phyloP scores from a whole-genome alignment of 495 filamentous ascomycete genomes.

The Aspergillus asperescens region DNA sequence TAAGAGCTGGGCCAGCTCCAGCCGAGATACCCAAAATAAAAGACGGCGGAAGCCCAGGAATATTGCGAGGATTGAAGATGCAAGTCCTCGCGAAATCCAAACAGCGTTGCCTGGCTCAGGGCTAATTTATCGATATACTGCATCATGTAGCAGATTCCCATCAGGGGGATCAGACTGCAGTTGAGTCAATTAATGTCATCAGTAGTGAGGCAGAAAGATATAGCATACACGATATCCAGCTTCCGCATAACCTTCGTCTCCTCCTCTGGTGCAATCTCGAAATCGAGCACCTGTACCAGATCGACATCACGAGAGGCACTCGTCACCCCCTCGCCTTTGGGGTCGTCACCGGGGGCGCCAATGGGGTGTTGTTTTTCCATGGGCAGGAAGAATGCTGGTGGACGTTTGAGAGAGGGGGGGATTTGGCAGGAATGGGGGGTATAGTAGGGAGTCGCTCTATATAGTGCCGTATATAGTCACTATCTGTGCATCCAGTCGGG shows the following conservation, averaged over 20 bases:
- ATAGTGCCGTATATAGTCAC: too few relatives aligned
- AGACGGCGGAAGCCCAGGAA: constrained; percentile 43
- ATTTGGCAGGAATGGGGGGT: too few relatives aligned
- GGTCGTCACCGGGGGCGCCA: too few relatives aligned
- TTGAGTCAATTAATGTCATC: not conserved
- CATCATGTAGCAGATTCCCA: constrained; percentile 11
- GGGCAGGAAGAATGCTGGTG: too few relatives aligned
- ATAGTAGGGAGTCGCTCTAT: too few relatives aligned
- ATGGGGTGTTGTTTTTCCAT: too few relatives aligned
- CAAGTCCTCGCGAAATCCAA: constrained; percentile 9
- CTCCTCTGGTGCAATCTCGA: constrained; percentile 24
- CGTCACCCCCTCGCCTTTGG: too few relatives aligned
- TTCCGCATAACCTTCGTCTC: constrained; percentile 30
- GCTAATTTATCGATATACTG: constrained; percentile 13
- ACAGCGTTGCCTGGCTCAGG: constrained; percentile 7
- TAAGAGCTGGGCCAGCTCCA: constrained; percentile 48
- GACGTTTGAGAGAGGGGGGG: too few relatives aligned
- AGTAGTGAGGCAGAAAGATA: not conserved
- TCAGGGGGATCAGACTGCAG: constrained; percentile 7
- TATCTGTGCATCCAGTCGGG: too few relatives aligned
- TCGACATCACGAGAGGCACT: too few relatives aligned
- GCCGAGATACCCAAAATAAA: constrained; percentile 48
- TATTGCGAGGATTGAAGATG: constrained; percentile 41
- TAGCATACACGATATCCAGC: constrained; percentile 29
- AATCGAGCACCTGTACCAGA: constrained; percentile 30